Conservation (phyloP, 1,284 basidiomycete species). For the Sporisorium scitamineum region DNA sequence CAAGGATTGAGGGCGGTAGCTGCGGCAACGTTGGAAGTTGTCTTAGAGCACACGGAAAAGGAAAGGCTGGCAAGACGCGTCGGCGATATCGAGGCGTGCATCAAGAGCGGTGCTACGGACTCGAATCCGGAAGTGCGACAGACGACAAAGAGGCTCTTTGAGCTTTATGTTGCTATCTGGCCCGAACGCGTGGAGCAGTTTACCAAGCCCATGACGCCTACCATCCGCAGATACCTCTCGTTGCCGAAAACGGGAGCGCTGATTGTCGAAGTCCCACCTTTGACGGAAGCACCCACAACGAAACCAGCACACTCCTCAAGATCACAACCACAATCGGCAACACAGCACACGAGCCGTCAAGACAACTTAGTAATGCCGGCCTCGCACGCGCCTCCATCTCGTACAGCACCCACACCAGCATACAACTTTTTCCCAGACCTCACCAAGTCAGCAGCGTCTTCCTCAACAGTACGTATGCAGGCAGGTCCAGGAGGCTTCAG, state of each 20-base stretch:
- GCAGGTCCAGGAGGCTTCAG: slow-evolving; percentile 8
- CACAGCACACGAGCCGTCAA: slow-evolving; percentile 6
- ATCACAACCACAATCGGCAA: neutral
- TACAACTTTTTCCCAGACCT: slow-evolving; percentile 43
- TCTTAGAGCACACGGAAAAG: slow-evolving; percentile 67
- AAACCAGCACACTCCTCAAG: neutral
- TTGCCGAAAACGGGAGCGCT: slow-evolving; percentile 59
- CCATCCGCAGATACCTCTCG: slow-evolving; percentile 70
- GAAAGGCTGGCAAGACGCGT: slow-evolving; percentile 62
- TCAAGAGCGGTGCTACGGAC: slow-evolving; percentile 71
- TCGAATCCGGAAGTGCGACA: slow-evolving; percentile 71
- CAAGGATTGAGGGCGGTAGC: slow-evolving; percentile 42
- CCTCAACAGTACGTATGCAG: neutral
- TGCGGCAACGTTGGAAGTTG: slow-evolving; percentile 35
- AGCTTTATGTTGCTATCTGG: slow-evolving; percentile 69
- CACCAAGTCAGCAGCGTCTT: slow-evolving; percentile 7
- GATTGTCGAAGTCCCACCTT: slow-evolving; percentile 22
- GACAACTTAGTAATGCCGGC: neutral
- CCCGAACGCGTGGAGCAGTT: slow-evolving; percentile 72
- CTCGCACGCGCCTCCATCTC: slow-evolving; percentile 7
- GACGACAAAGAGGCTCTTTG: slow-evolving; percentile 71
- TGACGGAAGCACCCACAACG: neutral
- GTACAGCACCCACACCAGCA: slow-evolving; percentile 1
- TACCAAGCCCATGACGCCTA: slow-evolving; percentile 71
- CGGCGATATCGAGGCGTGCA: slow-evolving; percentile 69